These are phyloP conservation scores for Penicillium malachiteum DNA, from an alignment of 495 filamentous ascomycete species.

Conservation along the genomic window DNA sequence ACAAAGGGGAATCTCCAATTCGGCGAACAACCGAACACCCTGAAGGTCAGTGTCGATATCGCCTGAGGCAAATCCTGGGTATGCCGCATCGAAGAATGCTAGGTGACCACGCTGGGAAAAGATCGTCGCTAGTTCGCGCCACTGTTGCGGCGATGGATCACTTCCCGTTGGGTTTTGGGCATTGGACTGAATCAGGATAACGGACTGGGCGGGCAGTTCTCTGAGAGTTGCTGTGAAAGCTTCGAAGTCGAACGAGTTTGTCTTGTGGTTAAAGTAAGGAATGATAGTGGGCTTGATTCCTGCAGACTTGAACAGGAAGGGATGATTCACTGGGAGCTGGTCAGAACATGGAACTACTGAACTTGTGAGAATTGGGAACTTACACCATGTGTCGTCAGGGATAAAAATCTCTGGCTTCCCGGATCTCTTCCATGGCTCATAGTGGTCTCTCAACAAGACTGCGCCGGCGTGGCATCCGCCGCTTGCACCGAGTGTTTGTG, in stretches of 20 bases:
- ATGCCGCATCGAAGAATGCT: conserved; percentile 20
- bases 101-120: conserved; percentile 15
- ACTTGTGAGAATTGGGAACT: neutral
- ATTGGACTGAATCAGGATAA: conserved; percentile 14
- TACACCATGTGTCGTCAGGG: conserved; percentile 15
- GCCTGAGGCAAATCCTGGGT: conserved; percentile 17
- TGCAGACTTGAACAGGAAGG: conserved; percentile 7
- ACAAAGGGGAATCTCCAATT: conserved; percentile 12
- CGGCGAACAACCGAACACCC: conserved; percentile 13
- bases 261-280: conserved; percentile 15
- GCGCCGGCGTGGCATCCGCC: conserved; percentile 18
- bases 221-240: conserved; percentile 6
- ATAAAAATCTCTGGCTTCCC: conserved; percentile 12
- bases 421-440: conserved; percentile 13
- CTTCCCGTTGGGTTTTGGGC: conserved; percentile 21
- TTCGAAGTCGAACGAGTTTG: conserved; percentile 13
- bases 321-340: conserved; percentile 12
- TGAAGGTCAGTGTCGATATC: conserved; percentile 14
- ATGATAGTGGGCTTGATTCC: conserved; percentile 13
- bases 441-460: conserved; percentile 10
- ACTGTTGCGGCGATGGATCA: conserved; percentile 15
- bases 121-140: conserved; percentile 10
- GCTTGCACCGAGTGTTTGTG: conserved; percentile 15
- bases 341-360: neutral
- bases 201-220: conserved; percentile 14